Evolutionary conservation across 176 grass and related monocot species (phyloP).

Genomic region (Musa itinerans): DNA sequence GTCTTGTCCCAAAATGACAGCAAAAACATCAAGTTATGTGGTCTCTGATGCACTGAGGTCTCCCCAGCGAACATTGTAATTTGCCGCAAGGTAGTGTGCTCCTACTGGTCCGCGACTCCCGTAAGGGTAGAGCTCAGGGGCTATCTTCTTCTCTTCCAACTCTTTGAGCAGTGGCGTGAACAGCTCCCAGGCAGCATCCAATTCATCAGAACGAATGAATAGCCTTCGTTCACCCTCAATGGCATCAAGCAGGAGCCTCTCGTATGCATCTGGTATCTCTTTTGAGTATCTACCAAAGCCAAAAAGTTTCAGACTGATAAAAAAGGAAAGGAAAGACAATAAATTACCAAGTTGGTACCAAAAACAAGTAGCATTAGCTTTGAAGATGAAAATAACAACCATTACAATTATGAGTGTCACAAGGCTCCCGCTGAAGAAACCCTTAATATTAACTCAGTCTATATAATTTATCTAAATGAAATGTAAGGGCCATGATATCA

Average conservation of each 20-base stretch:
- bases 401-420: neutral
- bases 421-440: neutral
- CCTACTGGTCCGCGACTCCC: conserved; percentile 80
- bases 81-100: conserved; percentile 74
- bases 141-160: conserved; percentile 59
- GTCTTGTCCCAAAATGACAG: neutral
- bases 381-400: neutral
- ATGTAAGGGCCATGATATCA: neutral
- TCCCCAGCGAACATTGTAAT: conserved; percentile 81
- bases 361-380: neutral
- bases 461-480: neutral
- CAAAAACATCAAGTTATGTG: neutral
- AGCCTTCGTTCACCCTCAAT: conserved; percentile 95
- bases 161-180: conserved; percentile 77
- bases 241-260: conserved; percentile 83
- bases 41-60: conserved; percentile 30
- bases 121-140: conserved; percentile 75
- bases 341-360: neutral
- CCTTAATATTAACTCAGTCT: neutral
- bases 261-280: conserved; percentile 90
- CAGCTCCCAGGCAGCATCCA: conserved; percentile 82
- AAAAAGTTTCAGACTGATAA: neutral
- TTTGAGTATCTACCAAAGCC: conserved; percentile 61
- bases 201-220: conserved; percentile 92
- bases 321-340: neutral